A percentile compares a stretch with the other conserved stretches of the same genome.
phyloP scores from a whole-genome alignment of 495 filamentous ascomycete species.

The Lindgomyces ingoldianus region DNA sequence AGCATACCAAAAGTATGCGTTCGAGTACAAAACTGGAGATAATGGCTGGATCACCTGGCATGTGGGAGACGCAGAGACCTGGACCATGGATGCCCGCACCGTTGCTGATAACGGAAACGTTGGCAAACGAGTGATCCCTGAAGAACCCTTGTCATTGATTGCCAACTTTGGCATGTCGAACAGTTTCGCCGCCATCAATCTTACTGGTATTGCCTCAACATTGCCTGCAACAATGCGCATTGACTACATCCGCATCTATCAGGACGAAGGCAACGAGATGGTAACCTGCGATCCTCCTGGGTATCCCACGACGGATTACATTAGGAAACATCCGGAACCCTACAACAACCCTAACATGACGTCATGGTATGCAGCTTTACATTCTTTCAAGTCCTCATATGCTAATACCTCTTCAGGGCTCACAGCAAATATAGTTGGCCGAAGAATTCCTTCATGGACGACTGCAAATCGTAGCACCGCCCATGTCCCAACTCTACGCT shows the following conservation, averaged over 20 bases:
- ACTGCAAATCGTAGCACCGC: conserved; percentile 39
- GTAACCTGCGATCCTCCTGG: conserved; percentile 73
- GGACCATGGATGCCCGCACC: conserved; percentile 65
- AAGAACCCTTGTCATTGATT: conserved; percentile 69
- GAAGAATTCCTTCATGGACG: conserved; percentile 53
- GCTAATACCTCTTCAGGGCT: conserved; percentile 18
- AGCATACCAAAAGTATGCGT: conserved; percentile 69
- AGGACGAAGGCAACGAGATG: conserved; percentile 58
- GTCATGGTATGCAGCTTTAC: conserved; percentile 47
- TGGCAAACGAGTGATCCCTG: conserved; percentile 66
- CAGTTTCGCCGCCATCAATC: conserved; percentile 64
- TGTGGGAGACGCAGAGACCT: conserved; percentile 65
- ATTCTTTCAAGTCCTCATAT: conserved; percentile 19
- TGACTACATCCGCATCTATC: conserved; percentile 77
- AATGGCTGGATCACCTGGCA: conserved; percentile 67
- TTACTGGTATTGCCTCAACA: conserved; percentile 53
- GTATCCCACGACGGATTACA: conserved; percentile 72
- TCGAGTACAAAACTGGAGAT: conserved; percentile 70
- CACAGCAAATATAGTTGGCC: conserved; percentile 50
- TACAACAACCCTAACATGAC: conserved; percentile 70
- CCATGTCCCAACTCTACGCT: background rate
- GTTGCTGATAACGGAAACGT: conserved; percentile 74
- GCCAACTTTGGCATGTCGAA: conserved; percentile 75
- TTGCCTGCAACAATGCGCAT: conserved; percentile 71
- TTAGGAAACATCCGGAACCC: conserved; percentile 60